A percentile compares a stretch with the other conserved stretches of the same genome.
Conservation (phyloP, 2,329 filamentous ascomycete genomes). For the Verticillium nonalfalfae region DNA sequence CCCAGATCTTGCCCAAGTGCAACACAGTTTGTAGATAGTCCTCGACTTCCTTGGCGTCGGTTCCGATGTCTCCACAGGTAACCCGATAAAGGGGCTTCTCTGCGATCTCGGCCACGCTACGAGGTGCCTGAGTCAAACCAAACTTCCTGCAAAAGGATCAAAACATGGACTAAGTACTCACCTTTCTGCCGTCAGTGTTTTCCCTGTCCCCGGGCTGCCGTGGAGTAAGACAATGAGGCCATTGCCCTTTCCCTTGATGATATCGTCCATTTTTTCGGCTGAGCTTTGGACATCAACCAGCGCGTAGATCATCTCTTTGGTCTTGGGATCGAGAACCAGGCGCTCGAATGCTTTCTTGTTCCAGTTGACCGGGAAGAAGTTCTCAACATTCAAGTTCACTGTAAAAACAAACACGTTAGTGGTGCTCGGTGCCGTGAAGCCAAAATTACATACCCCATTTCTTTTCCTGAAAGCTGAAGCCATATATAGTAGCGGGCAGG, state of each 20-base stretch:
- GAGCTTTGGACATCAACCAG: not conserved
- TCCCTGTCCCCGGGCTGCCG: not conserved
- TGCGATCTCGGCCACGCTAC: not conserved
- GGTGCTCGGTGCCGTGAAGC: not conserved
- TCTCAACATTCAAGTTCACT: not conserved
- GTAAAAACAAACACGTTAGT: too few species aligned
- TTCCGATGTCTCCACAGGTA: constrained; percentile 18
- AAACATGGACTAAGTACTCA: not conserved
- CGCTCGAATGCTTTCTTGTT: not conserved
- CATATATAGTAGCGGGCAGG: too few species aligned
- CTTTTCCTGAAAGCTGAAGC: not conserved
- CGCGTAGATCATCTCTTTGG: not conserved
- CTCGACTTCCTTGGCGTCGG: constrained; percentile 14
- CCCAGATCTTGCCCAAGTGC: constrained; percentile 51
- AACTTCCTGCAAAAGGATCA: too few species aligned
- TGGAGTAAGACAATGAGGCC: constrained; percentile 4
- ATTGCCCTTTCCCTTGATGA: constrained; percentile 2
- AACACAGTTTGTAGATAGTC: constrained; percentile 8
- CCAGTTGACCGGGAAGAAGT: not conserved
- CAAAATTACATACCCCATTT: not conserved
- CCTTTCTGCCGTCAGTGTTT: constrained; percentile 1
- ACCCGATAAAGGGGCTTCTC: constrained; percentile 16
- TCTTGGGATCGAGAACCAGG: not conserved
- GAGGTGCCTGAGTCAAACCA: too few species aligned
- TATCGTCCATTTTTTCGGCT: not conserved